phyloP scores from a whole-genome alignment of 2,329 filamentous ascomycete genomes.

The Alternaria metachromatica region DNA sequence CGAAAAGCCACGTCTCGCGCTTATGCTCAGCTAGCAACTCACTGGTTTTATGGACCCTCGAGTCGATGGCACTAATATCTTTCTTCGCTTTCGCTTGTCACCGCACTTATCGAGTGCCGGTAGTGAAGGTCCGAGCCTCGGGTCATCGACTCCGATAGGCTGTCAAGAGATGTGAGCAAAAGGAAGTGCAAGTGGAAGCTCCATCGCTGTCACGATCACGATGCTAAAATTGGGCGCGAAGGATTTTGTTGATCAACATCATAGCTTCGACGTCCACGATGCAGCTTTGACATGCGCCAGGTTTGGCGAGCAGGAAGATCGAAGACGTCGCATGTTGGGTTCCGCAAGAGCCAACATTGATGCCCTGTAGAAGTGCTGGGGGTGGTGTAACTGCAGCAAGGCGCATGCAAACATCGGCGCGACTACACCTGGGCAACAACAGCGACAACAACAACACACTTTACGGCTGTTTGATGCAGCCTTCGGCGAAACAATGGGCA shows the following conservation, averaged over 20 bases:
- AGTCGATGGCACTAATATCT: background rate
- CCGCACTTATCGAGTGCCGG: background rate
- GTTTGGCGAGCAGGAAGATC: background rate
- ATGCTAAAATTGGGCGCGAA: background rate
- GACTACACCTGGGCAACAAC: background rate
- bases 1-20: background rate
- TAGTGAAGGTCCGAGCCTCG: background rate
- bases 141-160: background rate
- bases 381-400: background rate
- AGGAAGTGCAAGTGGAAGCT: background rate
- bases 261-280: background rate
- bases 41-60: slow-evolving; percentile 2
- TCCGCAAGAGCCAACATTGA: background rate
- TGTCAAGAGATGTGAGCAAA: background rate
- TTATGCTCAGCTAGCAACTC: background rate
- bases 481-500: slow-evolving; percentile 1
- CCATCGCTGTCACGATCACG: background rate
- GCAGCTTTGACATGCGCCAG: background rate
- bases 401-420: background rate
- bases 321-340: background rate
- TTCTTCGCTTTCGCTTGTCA: background rate
- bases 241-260: background rate
- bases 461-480: background rate
- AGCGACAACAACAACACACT: background rate
- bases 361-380: background rate